Conservation (phyloP, 768 basidiomycete species). For the Pholiota conissans region DNA sequence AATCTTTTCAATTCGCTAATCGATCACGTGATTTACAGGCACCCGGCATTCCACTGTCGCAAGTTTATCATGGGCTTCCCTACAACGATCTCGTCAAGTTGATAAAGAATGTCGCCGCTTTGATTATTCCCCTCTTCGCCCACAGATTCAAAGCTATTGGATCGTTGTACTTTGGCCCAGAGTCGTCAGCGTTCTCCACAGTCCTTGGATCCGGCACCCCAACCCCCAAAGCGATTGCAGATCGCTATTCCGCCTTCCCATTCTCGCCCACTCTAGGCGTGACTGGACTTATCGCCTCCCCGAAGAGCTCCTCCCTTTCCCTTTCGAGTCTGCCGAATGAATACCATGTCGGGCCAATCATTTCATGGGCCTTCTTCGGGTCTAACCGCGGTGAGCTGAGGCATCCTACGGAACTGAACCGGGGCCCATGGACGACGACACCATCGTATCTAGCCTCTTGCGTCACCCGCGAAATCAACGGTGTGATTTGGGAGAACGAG, state of each 20-base stretch:
- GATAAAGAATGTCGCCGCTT: constrained; percentile 64
- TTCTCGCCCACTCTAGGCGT: constrained; percentile 39
- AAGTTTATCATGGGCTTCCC: constrained; percentile 69
- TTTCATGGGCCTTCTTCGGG: constrained; percentile 92
- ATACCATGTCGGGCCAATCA: constrained; percentile 75
- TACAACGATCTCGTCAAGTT: constrained; percentile 65
- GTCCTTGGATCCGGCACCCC: constrained; percentile 34
- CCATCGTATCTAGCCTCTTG: constrained; percentile 65
- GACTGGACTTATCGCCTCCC: constrained; percentile 22
- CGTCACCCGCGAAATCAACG: constrained; percentile 66
- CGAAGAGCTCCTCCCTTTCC: constrained; percentile 19
- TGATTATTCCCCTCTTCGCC: constrained; percentile 73
- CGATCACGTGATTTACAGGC: constrained; percentile 48
- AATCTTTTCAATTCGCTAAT: background rate
- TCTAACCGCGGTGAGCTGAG: constrained; percentile 73
- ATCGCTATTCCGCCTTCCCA: constrained; percentile 42
- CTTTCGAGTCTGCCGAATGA: constrained; percentile 27
- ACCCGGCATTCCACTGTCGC: constrained; percentile 65
- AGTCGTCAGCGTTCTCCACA: constrained; percentile 36
- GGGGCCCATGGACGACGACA: constrained; percentile 76
- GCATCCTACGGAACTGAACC: constrained; percentile 68
- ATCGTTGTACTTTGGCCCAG: constrained; percentile 64
- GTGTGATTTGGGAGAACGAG: constrained; percentile 77
- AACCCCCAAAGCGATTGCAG: constrained; percentile 43
- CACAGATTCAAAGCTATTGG: constrained; percentile 79